A percentile compares a stretch with the other conserved stretches of the same genome.
Evolutionary conservation across 2,329 filamentous ascomycete genomes (phyloP).

Genomic region (Apiospora marii): DNA sequence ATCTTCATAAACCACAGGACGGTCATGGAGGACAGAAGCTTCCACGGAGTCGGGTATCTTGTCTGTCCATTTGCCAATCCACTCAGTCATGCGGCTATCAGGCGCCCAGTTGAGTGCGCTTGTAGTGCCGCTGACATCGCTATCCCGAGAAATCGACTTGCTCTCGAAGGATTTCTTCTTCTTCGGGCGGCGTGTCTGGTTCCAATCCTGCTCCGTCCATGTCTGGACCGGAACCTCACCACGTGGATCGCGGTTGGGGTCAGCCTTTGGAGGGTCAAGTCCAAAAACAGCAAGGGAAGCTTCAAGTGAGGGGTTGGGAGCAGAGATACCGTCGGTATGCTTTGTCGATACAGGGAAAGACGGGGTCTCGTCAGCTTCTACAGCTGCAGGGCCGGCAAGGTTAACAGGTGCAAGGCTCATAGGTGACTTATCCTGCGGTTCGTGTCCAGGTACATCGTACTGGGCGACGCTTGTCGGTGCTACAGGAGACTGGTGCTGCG

Average conservation of each 20-base stretch:
- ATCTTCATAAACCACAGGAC: slow-evolving; percentile 21
- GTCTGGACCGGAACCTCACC: not conserved
- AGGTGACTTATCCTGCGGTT: too few species aligned
- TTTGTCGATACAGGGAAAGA: not conserved
- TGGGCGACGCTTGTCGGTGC: not conserved
- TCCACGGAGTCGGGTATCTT: not conserved
- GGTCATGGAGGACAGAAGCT: not conserved
- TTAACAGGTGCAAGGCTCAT: not conserved
- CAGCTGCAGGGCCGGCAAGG: not conserved
- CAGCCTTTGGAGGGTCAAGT: not conserved
- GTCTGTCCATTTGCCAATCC: not conserved
- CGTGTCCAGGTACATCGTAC: not conserved
- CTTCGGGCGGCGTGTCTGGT: slow-evolving; percentile 15
- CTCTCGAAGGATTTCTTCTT: not conserved
- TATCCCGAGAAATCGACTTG: not conserved
- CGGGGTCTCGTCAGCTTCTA: not conserved
- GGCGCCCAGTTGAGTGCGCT: slow-evolving; percentile 19
- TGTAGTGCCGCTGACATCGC: not conserved
- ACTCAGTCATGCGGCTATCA: not conserved
- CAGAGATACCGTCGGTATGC: not conserved
- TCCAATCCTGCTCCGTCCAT: slow-evolving; percentile 24
- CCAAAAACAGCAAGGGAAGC: not conserved
- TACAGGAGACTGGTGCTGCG: not conserved
- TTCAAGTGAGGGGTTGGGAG: not conserved
- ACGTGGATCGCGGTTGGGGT: not conserved